Evolutionary conservation across 495 filamentous ascomycete genomes (phyloP), one percentile per base, ranked within the genome.

Genomic region (Podospora sp.): DNA sequence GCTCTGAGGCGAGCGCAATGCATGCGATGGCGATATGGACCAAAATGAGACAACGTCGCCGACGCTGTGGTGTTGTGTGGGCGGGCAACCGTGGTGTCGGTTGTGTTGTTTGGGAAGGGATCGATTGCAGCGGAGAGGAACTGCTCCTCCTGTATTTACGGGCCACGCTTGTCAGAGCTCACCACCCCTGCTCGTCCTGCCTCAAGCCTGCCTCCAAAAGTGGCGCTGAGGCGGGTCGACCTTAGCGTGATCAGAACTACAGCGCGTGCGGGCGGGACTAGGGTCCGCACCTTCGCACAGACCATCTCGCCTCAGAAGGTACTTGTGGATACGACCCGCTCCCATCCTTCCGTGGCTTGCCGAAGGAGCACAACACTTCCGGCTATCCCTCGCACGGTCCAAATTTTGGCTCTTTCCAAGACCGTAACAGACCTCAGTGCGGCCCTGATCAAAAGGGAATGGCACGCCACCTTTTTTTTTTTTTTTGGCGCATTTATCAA

Each of bases 81-180:
- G 16, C 40, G 40, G 40, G 40, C 40, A 46, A 46, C 40, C 40
- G 40, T 18, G 9, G 40, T 46, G 40, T 46, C 40, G 40, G 40
- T 46, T 46, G 40, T 46, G 40, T 46, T 46, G 40, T 46, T 46
- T 46, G 40, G 40, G 40, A 46, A 46, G 40, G 40, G 40, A 46
- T 46, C 40, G 16, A 46, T 46, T 46, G 40, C 40, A 46, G 40
- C 40, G 40, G 16, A 18, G 40, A 46, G 40, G 40, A 46, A 46
- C 40, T 46, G 40, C 16, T 46, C 40, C 40, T 46, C 40, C 40
- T 14, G 40, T 46, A 46, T 46, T 46, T 46, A 46, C 40, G 40
- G 40, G 40, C 40, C 40, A 46, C 40, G 40, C 40, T 46, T 46
- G 40, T 46, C 40, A 46, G 40, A 46, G 40, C 40, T 46, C 40